A percentile compares a stretch with the other conserved stretches of the same genome.
phyloP scores from a whole-genome alignment of 257 asterid genomes.

The Fraxinus americana region DNA sequence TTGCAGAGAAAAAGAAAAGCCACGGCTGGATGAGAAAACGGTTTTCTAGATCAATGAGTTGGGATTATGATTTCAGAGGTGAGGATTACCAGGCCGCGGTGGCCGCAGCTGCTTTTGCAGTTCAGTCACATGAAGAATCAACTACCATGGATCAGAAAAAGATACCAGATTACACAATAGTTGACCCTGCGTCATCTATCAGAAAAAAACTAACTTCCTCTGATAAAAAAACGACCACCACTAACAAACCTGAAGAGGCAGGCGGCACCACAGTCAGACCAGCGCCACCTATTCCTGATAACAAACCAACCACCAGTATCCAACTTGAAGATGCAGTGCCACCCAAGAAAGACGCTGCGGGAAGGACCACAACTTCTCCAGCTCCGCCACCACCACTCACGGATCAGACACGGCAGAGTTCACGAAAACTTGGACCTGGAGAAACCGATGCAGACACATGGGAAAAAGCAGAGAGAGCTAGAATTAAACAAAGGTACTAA shows the following conservation, averaged over 20 bases:
- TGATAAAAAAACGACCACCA: conserved; percentile 18
- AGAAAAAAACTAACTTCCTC: conserved; percentile 35
- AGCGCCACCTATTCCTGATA: conserved; percentile 27
- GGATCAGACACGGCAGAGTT: conserved; percentile 27
- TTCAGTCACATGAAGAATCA: conserved; percentile 37
- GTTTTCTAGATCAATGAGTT: conserved; percentile 36
- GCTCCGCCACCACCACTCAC: not conserved
- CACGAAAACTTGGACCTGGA: not conserved
- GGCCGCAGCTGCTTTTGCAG: conserved; percentile 53
- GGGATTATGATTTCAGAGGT: conserved; percentile 27
- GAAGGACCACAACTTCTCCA: conserved; percentile 32
- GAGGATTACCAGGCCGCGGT: conserved; percentile 41
- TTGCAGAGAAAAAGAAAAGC: conserved; percentile 38
- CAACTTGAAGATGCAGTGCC: conserved; percentile 17
- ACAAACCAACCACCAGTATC: conserved; percentile 7
- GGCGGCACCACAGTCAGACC: too few relatives aligned
- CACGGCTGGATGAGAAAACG: conserved; percentile 45
- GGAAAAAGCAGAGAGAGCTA: conserved; percentile 26
- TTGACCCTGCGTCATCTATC: conserved; percentile 21
- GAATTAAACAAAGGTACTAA: conserved; percentile 20
- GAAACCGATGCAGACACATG: conserved; percentile 24
- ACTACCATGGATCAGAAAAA: conserved; percentile 14
- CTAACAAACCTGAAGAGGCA: conserved; percentile 18
- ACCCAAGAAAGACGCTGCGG: conserved; percentile 17
- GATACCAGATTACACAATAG: not conserved